A percentile compares a stretch with the other conserved stretches of the same genome.
Conservation (phyloP, 495 filamentous ascomycete species). For the Podospora pseudopauciseta region DNA sequence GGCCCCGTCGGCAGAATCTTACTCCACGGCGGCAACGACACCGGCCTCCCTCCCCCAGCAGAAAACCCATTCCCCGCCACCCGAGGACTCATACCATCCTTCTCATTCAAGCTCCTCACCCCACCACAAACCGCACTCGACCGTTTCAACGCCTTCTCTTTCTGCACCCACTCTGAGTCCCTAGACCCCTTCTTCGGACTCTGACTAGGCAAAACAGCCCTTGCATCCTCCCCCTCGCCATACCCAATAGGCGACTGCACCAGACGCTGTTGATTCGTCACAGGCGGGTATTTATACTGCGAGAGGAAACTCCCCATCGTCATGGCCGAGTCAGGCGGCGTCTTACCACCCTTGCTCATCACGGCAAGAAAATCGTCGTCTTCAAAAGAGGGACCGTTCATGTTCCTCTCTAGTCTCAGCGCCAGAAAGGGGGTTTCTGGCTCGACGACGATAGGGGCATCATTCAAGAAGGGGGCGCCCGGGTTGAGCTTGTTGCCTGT, state of each 20-base stretch:
- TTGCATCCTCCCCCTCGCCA: neutral
- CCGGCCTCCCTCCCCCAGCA: neutral
- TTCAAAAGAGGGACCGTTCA: neutral
- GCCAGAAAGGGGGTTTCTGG: neutral
- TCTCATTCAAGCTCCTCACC: neutral
- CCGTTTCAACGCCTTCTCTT: neutral
- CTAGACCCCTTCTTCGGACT: neutral
- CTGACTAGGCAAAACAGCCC: neutral
- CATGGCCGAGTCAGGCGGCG: neutral
- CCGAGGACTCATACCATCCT: neutral
- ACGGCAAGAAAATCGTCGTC: neutral
- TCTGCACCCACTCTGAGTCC: neutral
- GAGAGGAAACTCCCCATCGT: neutral
- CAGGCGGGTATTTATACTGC: neutral
- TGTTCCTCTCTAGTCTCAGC: neutral
- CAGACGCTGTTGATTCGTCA: neutral
- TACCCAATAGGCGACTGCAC: neutral
- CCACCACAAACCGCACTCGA: neutral
- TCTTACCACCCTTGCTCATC: neutral
- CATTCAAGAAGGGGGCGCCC: neutral
- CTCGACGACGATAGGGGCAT: neutral
- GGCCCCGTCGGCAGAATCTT: neutral
- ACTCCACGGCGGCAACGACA: neutral
- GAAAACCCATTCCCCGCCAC: neutral
- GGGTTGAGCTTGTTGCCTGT: neutral